phyloP scores from a whole-genome alignment of 73 alveolate species.

The Blepharisma stoltei region DNA sequence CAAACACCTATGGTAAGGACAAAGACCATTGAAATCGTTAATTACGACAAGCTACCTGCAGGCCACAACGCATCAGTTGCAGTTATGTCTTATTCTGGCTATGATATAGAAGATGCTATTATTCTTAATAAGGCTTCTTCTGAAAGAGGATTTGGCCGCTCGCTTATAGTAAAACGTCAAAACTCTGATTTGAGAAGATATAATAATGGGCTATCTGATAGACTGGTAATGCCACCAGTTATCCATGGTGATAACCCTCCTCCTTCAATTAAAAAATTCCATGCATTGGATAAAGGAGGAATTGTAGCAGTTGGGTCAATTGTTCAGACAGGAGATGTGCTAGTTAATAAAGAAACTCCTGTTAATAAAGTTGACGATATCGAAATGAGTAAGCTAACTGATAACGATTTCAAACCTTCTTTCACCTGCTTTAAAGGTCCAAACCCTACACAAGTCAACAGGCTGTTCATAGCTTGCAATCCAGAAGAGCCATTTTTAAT shows the following conservation, averaged over 20 bases:
- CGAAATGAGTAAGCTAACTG: slow-evolving; percentile 6
- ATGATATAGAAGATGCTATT: slow-evolving; percentile 99
- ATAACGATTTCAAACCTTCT: neutral
- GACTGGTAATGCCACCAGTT: slow-evolving; percentile 38
- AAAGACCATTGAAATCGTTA: slow-evolving; percentile 90
- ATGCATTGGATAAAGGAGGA: slow-evolving; percentile 94
- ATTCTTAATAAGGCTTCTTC: slow-evolving; percentile 92
- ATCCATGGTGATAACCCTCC: slow-evolving; percentile 33
- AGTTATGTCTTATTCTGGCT: slow-evolving; percentile 97
- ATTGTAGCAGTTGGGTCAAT: slow-evolving; percentile 80
- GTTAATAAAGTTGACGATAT: slow-evolving; percentile 33
- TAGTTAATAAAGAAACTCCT: slow-evolving; percentile 81
- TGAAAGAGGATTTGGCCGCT: slow-evolving; percentile 99
- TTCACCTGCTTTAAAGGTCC: slow-evolving; percentile 57
- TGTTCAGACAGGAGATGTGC: slow-evolving; percentile 82
- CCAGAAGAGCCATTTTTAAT: slow-evolving; percentile 68
- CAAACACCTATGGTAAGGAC: slow-evolving; percentile 97
- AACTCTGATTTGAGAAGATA: slow-evolving; percentile 45
- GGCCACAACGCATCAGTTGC: slow-evolving; percentile 99
- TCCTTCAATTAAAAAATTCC: slow-evolving; percentile 58
- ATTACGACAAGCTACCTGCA: slow-evolving; percentile 95
- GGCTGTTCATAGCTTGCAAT: slow-evolving; percentile 73
- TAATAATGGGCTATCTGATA: slow-evolving; percentile 7
- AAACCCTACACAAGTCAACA: slow-evolving; percentile 65
- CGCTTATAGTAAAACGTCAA: slow-evolving; percentile 66